Percentiles rank a stretch among this genome's conserved stretches.
Evolutionary conservation across 371 early-diverging fungal species (phyloP).

Genomic region (Entomophthora muscae): DNA sequence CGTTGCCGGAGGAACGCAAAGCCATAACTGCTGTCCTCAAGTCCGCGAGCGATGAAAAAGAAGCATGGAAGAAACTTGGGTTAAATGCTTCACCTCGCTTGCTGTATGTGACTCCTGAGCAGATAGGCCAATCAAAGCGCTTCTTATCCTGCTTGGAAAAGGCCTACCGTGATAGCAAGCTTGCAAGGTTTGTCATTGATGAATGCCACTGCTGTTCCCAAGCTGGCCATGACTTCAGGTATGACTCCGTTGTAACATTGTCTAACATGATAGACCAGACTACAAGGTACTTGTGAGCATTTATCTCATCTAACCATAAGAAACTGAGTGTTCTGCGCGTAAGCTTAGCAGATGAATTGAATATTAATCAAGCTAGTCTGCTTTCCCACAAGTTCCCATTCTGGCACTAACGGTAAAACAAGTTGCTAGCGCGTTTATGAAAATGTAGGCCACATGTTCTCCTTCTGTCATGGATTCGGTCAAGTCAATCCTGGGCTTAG

Average conservation of each 20-base stretch:
- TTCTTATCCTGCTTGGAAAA: constrained; percentile 35
- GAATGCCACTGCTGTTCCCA: constrained; percentile 97
- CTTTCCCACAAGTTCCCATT: constrained; percentile 70
- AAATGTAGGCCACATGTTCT: neutral
- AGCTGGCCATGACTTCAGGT: constrained; percentile 92
- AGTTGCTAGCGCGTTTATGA: neutral
- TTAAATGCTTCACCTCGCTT: constrained; percentile 15
- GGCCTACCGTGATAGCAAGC: constrained; percentile 30
- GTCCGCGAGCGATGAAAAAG: neutral
- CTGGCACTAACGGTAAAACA: constrained; percentile 96
- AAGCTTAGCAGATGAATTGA: neutral
- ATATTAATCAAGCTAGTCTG: neutral
- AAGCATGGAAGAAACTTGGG: neutral
- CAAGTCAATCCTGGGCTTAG: neutral
- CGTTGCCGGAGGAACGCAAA: constrained; percentile 24
- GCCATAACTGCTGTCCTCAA: neutral
- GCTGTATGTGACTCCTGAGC: constrained; percentile 93
- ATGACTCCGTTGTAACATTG: neutral
- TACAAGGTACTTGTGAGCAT: constrained; percentile 40
- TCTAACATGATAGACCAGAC: constrained; percentile 35
- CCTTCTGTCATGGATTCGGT: constrained; percentile 1
- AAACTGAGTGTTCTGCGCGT: constrained; percentile 1
- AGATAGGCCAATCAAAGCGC: constrained; percentile 52
- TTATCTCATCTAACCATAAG: neutral
- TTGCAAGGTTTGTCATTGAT: constrained; percentile 94